Evolutionary conservation across 208 protist species (phyloP).

Genomic region (Leishmania braziliensis): DNA sequence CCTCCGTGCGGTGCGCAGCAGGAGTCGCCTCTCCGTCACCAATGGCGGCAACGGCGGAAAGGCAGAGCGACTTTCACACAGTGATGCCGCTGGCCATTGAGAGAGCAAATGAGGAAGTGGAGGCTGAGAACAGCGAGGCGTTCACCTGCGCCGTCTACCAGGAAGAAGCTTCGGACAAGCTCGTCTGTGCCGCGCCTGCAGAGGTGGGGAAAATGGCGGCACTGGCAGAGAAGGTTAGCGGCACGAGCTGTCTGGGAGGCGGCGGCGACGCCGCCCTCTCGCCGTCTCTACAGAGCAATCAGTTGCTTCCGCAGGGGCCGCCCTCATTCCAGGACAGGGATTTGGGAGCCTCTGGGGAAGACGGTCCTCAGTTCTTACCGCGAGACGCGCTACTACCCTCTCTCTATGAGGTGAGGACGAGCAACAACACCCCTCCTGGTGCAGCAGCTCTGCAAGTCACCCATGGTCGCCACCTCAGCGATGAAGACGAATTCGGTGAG

Average conservation of each 20-base stretch:
- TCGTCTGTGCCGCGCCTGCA: background rate
- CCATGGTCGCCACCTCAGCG: background rate
- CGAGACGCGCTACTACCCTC: background rate
- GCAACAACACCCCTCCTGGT: background rate
- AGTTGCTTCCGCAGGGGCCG: conserved; percentile 3
- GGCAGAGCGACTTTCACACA: background rate
- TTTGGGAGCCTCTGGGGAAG: background rate
- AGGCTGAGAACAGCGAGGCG: background rate
- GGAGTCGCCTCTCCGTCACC: background rate
- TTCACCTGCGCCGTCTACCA: background rate
- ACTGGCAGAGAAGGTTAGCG: background rate
- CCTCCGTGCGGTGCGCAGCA: background rate
- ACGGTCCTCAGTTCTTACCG: background rate
- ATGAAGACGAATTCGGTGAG: conserved; percentile 11
- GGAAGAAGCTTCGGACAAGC: background rate
- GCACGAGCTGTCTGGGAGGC: background rate
- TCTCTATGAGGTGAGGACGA: background rate
- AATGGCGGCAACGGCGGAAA: background rate
- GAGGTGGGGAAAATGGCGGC: background rate
- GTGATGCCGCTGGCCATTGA: background rate
- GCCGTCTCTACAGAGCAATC: background rate
- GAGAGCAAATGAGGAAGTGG: background rate
- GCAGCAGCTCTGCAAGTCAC: background rate
- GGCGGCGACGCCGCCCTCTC: background rate
- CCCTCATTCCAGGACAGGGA: background rate